Evolutionary conservation across 768 basidiomycete genomes (phyloP), one percentile per base, ranked within the genome.

Genomic region (Chalciporus piperatus): DNA sequence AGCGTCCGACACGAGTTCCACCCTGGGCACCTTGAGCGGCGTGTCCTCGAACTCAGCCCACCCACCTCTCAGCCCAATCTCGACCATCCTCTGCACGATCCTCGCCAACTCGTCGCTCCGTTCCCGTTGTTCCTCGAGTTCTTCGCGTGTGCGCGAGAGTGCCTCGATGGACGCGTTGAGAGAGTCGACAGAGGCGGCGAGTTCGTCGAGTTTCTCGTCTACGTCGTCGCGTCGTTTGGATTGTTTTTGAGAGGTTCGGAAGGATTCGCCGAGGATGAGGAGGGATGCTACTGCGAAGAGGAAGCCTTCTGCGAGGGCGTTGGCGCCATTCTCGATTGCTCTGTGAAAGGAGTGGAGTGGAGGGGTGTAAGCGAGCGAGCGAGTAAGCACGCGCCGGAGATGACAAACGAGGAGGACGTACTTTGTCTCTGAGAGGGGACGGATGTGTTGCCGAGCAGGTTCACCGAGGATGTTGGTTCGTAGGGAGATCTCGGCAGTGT

Each of bases 271-370:
- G 11, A 92, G 52, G 50, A 94, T 92, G 6, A 93, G 73, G 0
- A 68, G 68, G 2, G 85, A 84, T 0, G 91, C 90, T 2, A 93
- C 91, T 17, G 73, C 63, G 62, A 93, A 93, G 3, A 93, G 77
- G 58, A 93, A 93, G 0, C 88, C 88, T 68, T 93, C 91, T 0
- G 91, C 91, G 5, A 93, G 74, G 6, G 84, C 76, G 57, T 92
- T 93, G 14, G 91, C 88, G 19, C 91, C 91, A 59, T 87, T 91
- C 52, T 92, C 89, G 52, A 93, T 87, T 0, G 91, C 91, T 52
- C 89, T 90, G 56, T 12, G 27, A 9, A 27, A 6, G 3, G 9
- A 2, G 20, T 10, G 45, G 20, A 9, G 48, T 25, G 13, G 6
- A 37, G 6, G 17, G 19, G 14, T n/a, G n/a, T n/a, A n/a, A n/a